Evolutionary conservation across 1,284 basidiomycete genomes (phyloP), one percentile per base, ranked within the genome.

Genomic region (Pterula multifida): DNA sequence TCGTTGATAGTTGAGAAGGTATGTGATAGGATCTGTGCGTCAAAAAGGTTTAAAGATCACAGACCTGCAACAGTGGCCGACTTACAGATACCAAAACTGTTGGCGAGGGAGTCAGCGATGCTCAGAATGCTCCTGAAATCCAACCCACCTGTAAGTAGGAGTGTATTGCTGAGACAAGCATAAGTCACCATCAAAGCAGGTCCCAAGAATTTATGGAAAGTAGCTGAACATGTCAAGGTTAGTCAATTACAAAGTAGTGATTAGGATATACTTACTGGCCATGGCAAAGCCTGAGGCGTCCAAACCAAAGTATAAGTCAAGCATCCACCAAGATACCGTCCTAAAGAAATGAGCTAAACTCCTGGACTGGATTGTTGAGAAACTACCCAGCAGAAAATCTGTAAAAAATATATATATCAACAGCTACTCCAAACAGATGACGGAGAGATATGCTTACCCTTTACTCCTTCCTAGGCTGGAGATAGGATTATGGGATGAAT

Each of bases 1-100:
- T 90, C 85, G 55, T 84, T 93, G 59, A 96, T 91, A 17, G 78
- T 88, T 0, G 90, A 81, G 63, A 96, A 97, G 0, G 93, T 97
- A 62, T 96, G 89, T 4, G 90, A 91, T 19, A 97, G 71, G 46
- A 96, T 93, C 91, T 83, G 70, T 57, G 45, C 63, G 57, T 24
- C 21, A 47, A 47, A 24, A 12, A 6, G 45, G 60, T 25, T 58
- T 50, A 36, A 46, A 50, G 45, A 25, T 47, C 25, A 48, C 13
- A 36, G 28, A 32, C 28, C 28, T 32, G n/a, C n/a, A n/a, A n/a
- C n/a, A n/a, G n/a, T n/a, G n/a, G n/a, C 42, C 26, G 11, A 67
- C 81, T 53, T 62, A 88, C 85, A 55, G 86, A 88, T 52, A 89
- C 85, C 46, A 89, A 72, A 26, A 89, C 85, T 87, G 53, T n/a